phyloP scores from a whole-genome alignment of 1,139 yeast species.

The Suhomyces guaymorum region DNA sequence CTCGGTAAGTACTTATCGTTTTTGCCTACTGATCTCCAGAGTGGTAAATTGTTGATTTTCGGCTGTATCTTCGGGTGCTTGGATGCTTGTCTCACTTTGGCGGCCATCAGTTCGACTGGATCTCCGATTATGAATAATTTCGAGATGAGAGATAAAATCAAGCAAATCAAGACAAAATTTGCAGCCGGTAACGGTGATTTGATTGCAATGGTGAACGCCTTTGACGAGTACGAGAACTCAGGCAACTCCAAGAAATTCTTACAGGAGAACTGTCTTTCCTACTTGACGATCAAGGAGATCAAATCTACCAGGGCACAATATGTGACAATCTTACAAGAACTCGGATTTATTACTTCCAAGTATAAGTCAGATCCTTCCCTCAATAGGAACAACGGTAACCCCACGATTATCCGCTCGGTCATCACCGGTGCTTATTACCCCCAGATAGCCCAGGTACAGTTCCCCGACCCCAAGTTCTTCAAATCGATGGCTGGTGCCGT shows the following conservation, averaged over 20 bases:
- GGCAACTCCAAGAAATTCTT: conserved; percentile 51
- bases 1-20: conserved; percentile 80
- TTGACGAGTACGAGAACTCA: conserved; percentile 49
- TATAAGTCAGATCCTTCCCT: conserved; percentile 27
- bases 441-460: conserved; percentile 73
- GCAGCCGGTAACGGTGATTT: conserved; percentile 65
- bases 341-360: conserved; percentile 67
- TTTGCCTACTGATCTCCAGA: conserved; percentile 82
- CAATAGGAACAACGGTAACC: conserved; percentile 54
- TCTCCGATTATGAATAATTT: conserved; percentile 65
- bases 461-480: conserved; percentile 77
- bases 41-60: conserved; percentile 77
- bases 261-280: conserved; percentile 63
- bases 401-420: conserved; percentile 59
- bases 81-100: conserved; percentile 71
- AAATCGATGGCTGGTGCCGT: conserved; percentile 76
- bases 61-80: conserved; percentile 84
- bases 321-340: conserved; percentile 63
- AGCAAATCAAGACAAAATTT: conserved; percentile 45
- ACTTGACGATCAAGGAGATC: conserved; percentile 67
- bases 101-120: conserved; percentile 73
- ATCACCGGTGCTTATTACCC: conserved; percentile 84
- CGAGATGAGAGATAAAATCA: conserved; percentile 67
- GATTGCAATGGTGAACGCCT: conserved; percentile 60
- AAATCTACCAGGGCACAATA: conserved; percentile 70